Percentiles rank a stretch among this genome's conserved stretches.
phyloP scores from a whole-genome alignment of 1,284 basidiomycete genomes.

The Tylopilus sp. region DNA sequence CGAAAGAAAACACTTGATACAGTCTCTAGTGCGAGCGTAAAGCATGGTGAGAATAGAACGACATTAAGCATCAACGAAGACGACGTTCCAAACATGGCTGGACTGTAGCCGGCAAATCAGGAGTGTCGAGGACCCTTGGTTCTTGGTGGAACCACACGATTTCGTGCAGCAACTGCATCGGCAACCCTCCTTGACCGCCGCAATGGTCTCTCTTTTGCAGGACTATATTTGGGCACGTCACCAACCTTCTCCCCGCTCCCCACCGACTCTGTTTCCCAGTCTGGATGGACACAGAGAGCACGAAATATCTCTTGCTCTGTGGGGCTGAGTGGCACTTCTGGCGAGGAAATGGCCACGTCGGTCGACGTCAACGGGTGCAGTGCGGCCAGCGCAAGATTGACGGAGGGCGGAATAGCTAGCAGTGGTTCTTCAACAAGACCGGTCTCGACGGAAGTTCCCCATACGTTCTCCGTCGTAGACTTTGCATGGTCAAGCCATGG shows the following conservation, averaged over 20 bases:
- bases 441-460: constrained; percentile 23
- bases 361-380: constrained; percentile 21
- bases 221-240: background rate
- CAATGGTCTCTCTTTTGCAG: constrained; percentile 34
- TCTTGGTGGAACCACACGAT: constrained; percentile 35
- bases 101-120: constrained; percentile 15
- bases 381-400: constrained; percentile 31
- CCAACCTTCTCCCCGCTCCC: constrained; percentile 6
- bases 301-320: constrained; percentile 70
- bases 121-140: constrained; percentile 30
- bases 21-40: constrained; percentile 30
- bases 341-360: constrained; percentile 6
- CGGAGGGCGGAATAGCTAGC: constrained; percentile 30
- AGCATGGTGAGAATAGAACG: constrained; percentile 14
- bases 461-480: constrained; percentile 13
- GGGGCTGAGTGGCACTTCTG: constrained; percentile 58
- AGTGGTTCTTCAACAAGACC: constrained; percentile 29
- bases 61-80: constrained; percentile 1
- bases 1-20: constrained; percentile 30
- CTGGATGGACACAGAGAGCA: constrained; percentile 55
- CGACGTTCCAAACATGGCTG: constrained; percentile 1
- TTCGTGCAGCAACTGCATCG: constrained; percentile 50
- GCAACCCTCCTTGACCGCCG: constrained; percentile 70
- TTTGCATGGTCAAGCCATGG: constrained; percentile 5
- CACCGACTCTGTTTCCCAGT: constrained; percentile 50